Conservation (phyloP, 2,329 filamentous ascomycete genomes). For the Trichoderma sp. region DNA sequence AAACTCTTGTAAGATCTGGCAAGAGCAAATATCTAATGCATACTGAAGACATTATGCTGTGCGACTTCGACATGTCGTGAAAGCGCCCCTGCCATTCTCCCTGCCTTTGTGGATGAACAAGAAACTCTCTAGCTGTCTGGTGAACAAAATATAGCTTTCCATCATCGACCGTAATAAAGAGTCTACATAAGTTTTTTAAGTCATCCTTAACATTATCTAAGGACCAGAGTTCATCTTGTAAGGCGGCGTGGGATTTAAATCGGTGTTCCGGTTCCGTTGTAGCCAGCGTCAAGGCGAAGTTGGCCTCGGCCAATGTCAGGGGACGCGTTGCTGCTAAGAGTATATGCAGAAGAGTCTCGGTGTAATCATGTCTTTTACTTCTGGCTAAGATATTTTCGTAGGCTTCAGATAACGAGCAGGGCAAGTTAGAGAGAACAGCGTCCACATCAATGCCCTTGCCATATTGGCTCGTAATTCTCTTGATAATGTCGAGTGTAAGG, state of each 20-base stretch:
- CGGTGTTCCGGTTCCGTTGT: too few relatives aligned
- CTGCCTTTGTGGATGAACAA: neutral
- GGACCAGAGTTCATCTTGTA: neutral
- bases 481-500: slow-evolving; percentile 37
- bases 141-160: slow-evolving; percentile 7
- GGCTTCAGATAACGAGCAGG: slow-evolving; percentile 27
- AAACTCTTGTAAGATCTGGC: neutral
- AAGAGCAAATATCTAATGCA: neutral
- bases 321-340: neutral
- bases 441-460: slow-evolving; percentile 19
- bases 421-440: slow-evolving; percentile 22
- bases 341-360: neutral
- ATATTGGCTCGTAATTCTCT: slow-evolving; percentile 23
- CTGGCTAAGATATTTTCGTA: slow-evolving; percentile 30
- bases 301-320: slow-evolving; percentile 8
- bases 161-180: slow-evolving; percentile 5
- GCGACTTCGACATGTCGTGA: neutral
- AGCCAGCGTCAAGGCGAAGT: slow-evolving; percentile 7
- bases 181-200: slow-evolving; percentile 2
- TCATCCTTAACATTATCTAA: neutral
- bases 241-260: neutral
- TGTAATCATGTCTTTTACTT: neutral
- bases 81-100: slow-evolving; percentile 1
- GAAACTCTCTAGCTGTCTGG: slow-evolving; percentile 14
- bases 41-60: neutral